phyloP scores from a whole-genome alignment of 2,329 filamentous ascomycete species.

The Fusarium buxicola region DNA sequence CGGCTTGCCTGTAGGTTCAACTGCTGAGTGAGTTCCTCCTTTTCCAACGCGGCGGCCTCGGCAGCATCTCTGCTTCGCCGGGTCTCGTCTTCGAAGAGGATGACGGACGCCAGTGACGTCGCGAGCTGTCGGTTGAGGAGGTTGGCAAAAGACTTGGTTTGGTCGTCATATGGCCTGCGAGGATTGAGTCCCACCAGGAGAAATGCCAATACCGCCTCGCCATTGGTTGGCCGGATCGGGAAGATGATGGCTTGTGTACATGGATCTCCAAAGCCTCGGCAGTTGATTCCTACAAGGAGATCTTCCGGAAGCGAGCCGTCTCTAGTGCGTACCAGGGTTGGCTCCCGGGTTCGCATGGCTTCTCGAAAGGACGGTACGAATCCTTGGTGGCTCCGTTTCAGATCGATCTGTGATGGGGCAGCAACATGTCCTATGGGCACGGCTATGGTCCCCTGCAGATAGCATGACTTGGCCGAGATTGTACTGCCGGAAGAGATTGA shows the following conservation, averaged over 20 bases:
- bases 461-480: constrained; percentile 51
- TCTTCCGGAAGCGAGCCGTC: constrained; percentile 66
- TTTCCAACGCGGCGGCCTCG: constrained; percentile 50
- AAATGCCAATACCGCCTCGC: constrained; percentile 72
- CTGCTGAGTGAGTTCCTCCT: constrained; percentile 50
- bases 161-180: constrained; percentile 74
- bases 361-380: constrained; percentile 54
- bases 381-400: constrained; percentile 50
- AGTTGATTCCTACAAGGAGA: constrained; percentile 68
- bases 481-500: constrained; percentile 52
- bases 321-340: constrained; percentile 51
- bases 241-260: constrained; percentile 72
- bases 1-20: constrained; percentile 52
- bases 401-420: constrained; percentile 50
- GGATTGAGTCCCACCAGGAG: constrained; percentile 76
- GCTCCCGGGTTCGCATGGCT: constrained; percentile 52
- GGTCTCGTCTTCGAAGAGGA: constrained; percentile 74
- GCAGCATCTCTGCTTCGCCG: constrained; percentile 56
- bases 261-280: constrained; percentile 71
- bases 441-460: constrained; percentile 51
- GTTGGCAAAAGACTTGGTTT: constrained; percentile 70
- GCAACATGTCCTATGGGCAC: constrained; percentile 50
- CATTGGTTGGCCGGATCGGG: constrained; percentile 73
- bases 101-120: constrained; percentile 72
- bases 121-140: constrained; percentile 62